Evolutionary conservation across 305 asterid genomes (phyloP), one percentile per base, ranked within the genome.

Genomic region (Galium porrigens): DNA sequence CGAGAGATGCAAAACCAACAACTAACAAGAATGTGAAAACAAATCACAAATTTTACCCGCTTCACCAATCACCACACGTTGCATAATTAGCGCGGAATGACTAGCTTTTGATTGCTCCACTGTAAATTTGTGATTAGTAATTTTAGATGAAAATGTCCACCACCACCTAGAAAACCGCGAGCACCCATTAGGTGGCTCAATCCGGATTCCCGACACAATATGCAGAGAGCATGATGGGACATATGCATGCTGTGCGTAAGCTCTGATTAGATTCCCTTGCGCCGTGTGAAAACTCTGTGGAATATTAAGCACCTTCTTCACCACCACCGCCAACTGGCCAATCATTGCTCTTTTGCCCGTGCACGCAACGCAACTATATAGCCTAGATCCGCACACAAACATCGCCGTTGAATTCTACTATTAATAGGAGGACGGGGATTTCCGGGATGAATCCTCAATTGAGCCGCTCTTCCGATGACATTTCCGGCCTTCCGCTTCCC

Each of bases 381-480:
- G 11, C 8, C 32, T 55, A 39, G 75, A 71, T 71, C 71, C 67
- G 12, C 46, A 49, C 63, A 27, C 56, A 56, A 29, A 56, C 44
- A 7, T 52, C 64, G 36, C 41, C 39, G 30, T 5, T 30, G 41
- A 46, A 15, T 15, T 5, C 42, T 10, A 6, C 29, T 36, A 30
- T 61, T 3, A 10, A 30, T 53, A 30, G 54, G 14, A 61, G 15
- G 64, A 51, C 33, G 70, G 27, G 60, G 39, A 53, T 60, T 54
- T 42, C 60, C 10, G 17, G 65, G 18, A 48, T 63, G 62, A 25
- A n/a, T 66, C 12, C 56, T 10, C 70, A 46, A 46, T 54, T 15
- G 30, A 33, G 65, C 65, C 59, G 63, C 57, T 48, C 69, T 10
- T 25, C 6, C 53, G 61, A 60, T 53, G 69, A 61, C 5, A 25